Base-by-base conservation (phyloP, 2,329 filamentous ascomycete genomes). In the Ascomycota sp. region DNA sequence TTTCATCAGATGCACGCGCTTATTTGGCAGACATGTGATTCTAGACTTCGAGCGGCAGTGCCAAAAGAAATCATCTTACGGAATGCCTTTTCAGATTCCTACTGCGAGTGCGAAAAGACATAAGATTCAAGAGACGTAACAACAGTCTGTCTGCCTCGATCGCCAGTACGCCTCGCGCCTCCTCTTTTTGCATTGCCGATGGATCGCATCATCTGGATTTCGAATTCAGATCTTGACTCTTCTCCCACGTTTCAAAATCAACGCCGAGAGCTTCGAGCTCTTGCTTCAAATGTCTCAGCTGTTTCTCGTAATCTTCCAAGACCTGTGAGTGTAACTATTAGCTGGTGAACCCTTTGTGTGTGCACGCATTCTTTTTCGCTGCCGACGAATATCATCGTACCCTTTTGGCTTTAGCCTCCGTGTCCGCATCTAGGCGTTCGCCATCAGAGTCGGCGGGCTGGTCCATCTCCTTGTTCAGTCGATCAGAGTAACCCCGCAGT, bases 261-360 rank as follows among this genome's bases (percentile, higher is more conserved):
- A 61, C 57, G 40, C 65, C 65, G 38, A 73, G 58, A 30, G 66
- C 61, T 45, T 76, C 73, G 10, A 75, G 58, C 46, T 82, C 75
- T 46, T 73, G 75, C 51, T 73, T 77, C 37, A 91, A 58, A 46
- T 85, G 75, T 44, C 67, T 61, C 22, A 89, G 60, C 55, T 86
- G 79, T 47, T 74, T 78, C 48, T 85, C 75, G 48, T 85, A 86
- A 45, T 83, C 77, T 43, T 78, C 74, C 41, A 86, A 53, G 28
- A 86, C 75, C 76, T 82, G 37, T n/a, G n/a, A n/a, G n/a, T n/a
- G n/a, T n/a, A n/a, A n/a, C n/a, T n/a, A n/a, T n/a, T n/a, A n/a
- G n/a, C n/a, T n/a, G n/a, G n/a, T n/a, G n/a, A n/a, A n/a, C n/a
- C n/a, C n/a, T 1, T n/a, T 12, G 5, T 15, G 5, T n/a, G 20